Base-by-base conservation (phyloP, 129 eudicot genomes). In the Tagetes patula region DNA sequence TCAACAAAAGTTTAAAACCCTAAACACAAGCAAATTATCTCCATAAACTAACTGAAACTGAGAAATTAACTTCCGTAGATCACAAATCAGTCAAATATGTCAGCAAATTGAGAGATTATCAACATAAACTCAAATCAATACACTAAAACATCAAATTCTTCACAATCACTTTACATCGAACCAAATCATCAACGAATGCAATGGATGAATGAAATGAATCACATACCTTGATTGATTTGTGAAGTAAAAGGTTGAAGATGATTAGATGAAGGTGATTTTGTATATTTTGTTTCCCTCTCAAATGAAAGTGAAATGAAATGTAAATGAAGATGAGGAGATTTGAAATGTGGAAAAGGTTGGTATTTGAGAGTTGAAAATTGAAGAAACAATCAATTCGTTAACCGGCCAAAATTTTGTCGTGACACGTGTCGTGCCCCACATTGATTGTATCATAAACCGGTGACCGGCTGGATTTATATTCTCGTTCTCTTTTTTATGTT, bases 321-420 rank as follows among this genome's bases (percentile, higher is more conserved):
- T 82, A 74, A 61, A 62, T 78, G 80, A 58, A 67, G 75, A 69
- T 73, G 60, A 3, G 27, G 27, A 1, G 34, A 54, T 54, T 54
- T 54, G 34, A 50, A 50, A 50, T 50, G 2, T 50, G 31, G 56
- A 50, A 50, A 50, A 50, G 56, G n/a, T 48, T 47, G 52, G 52
- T 47, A 10, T 47, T 47, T 53, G 1, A 6, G 32, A 53, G 59
- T 52, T 58, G 61, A 71, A 63, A 62, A 39, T 65, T 79, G 73
- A 52, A 72, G 73, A 72, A 79, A 20, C 59, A 36, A 41, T 78
- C 64, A 62, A 72, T 71, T 78, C 73, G 78, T 65, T 41, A 64
- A 72, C 72, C 78, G 82, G 78, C 82, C 49, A 43, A 41, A 0
- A 5, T 72, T 14, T 69, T 38, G 33, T 48, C 36, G 55, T 54